Evolutionary conservation across 2,329 filamentous ascomycete genomes (phyloP).

Genomic region (Pseudogymnoascus sp.): DNA sequence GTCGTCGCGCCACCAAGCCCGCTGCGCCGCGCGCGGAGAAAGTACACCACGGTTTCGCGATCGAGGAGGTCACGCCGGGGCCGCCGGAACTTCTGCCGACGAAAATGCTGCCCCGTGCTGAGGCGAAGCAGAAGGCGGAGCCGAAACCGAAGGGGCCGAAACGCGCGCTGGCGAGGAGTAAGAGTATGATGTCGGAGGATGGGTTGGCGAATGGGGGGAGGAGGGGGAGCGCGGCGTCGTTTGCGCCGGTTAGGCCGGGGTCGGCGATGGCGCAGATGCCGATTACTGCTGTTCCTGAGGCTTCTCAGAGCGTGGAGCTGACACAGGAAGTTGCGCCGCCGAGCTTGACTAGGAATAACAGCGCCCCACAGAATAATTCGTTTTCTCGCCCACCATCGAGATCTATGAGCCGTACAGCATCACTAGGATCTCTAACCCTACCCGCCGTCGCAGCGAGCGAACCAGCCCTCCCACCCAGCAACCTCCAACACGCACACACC

Average conservation of each 20-base stretch:
- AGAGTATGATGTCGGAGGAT: constrained; percentile 25
- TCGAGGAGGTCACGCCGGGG: constrained; percentile 32
- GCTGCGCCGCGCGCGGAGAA: constrained; percentile 10
- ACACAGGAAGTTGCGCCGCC: background rate
- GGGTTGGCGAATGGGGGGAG: constrained; percentile 13
- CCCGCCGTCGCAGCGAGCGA: constrained; percentile 42
- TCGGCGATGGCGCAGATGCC: constrained; percentile 13
- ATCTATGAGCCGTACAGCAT: constrained; percentile 25
- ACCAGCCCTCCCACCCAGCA: constrained; percentile 35
- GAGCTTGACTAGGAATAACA: constrained; percentile 1
- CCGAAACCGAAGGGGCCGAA: constrained; percentile 31
- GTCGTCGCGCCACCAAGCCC: constrained; percentile 14
- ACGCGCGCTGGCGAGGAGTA: constrained; percentile 13
- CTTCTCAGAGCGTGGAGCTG: background rate
- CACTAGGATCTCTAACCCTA: constrained; percentile 26
- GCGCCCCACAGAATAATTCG: constrained; percentile 12
- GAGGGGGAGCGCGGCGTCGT: background rate
- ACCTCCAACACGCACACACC: constrained; percentile 35
- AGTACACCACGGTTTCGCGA: constrained; percentile 24
- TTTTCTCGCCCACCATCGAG: constrained; percentile 39
- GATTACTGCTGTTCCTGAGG: background rate
- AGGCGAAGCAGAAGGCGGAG: constrained; percentile 23
- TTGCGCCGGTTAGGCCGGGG: background rate
- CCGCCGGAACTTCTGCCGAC: constrained; percentile 35
- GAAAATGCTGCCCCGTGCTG: constrained; percentile 26